Evolutionary conservation across 106 monocot genomes (phyloP).

Genomic region (Vanilla planifolia): DNA sequence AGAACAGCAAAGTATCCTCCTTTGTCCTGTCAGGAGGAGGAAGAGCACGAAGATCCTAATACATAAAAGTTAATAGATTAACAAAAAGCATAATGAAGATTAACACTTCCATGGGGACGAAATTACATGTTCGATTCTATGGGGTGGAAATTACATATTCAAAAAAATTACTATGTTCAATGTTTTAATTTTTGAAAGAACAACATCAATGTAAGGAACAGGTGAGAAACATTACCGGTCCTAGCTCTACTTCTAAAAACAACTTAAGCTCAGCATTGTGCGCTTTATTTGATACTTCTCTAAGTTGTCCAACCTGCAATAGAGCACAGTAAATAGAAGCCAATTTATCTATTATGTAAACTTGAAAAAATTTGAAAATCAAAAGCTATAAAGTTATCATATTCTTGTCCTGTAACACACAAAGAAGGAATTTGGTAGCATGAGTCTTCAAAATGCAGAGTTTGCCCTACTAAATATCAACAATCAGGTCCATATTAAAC

Average conservation of each 20-base stretch:
- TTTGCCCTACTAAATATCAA: too few relatives aligned
- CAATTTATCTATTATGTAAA: too few relatives aligned
- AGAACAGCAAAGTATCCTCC: conserved; percentile 90
- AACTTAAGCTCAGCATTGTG: conserved; percentile 88
- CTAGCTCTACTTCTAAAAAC: conserved; percentile 82
- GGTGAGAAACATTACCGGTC: conserved; percentile 35
- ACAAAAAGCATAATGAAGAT: too few relatives aligned
- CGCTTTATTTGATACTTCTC: conserved; percentile 83
- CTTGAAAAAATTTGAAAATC: too few relatives aligned
- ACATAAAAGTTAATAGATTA: conserved; percentile 1
- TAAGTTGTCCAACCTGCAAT: conserved; percentile 83
- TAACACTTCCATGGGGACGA: too few relatives aligned
- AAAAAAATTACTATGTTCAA: neutral
- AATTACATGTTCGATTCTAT: neutral
- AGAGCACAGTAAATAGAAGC: neutral
- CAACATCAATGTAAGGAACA: too few relatives aligned
- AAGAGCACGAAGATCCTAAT: conserved; percentile 55
- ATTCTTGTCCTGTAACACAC: too few relatives aligned
- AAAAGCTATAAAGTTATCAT: too few relatives aligned
- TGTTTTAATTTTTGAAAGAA: too few relatives aligned
- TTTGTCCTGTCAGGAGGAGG: conserved; percentile 75
- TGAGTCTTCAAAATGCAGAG: too few relatives aligned
- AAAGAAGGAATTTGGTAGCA: too few relatives aligned
- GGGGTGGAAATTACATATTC: neutral
- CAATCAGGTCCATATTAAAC: too few relatives aligned